Conservation (phyloP, 169 alveolate species). For the Plasmodium malariae region DNA sequence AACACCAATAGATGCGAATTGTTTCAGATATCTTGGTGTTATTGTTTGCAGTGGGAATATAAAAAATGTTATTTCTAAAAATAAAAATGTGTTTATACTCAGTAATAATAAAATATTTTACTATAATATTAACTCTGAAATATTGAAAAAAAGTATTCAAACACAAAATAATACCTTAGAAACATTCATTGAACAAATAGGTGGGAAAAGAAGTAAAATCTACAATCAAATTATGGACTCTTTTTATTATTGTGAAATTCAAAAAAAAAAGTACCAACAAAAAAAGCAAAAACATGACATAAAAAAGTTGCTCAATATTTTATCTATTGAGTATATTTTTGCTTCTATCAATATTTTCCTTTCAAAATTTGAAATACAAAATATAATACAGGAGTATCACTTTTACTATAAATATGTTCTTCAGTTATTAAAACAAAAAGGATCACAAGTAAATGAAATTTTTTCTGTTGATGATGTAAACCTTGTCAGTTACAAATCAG, state of each 20-base stretch:
- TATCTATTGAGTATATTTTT: conserved; percentile 72
- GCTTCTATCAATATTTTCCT: conserved; percentile 72
- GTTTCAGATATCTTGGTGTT: conserved; percentile 59
- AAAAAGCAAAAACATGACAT: conserved; percentile 69
- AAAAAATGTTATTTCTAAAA: conserved; percentile 40
- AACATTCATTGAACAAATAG: conserved; percentile 69
- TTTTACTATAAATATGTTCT: conserved; percentile 73
- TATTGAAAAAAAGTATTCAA: conserved; percentile 35
- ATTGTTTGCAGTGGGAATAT: conserved; percentile 59
- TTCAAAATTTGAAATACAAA: conserved; percentile 75
- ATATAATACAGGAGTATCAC: conserved; percentile 75
- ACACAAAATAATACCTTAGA: conserved; percentile 52
- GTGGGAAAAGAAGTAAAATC: conserved; percentile 41
- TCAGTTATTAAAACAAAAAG: background rate
- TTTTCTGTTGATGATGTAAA: conserved; percentile 18
- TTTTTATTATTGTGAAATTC: conserved; percentile 76
- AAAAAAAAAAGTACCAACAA: conserved; percentile 50
- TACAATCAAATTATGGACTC: conserved; percentile 69
- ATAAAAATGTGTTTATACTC: conserved; percentile 35
- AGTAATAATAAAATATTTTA: conserved; percentile 72
- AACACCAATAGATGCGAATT: conserved; percentile 58
- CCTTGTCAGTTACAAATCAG: conserved; percentile 46
- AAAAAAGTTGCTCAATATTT: conserved; percentile 47
- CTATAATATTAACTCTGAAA: conserved; percentile 20
- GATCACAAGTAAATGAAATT: background rate